Percentiles rank a stretch among this genome's conserved stretches.
Conservation (phyloP, 768 basidiomycete species). For the Pleurotus tuoliensis region DNA sequence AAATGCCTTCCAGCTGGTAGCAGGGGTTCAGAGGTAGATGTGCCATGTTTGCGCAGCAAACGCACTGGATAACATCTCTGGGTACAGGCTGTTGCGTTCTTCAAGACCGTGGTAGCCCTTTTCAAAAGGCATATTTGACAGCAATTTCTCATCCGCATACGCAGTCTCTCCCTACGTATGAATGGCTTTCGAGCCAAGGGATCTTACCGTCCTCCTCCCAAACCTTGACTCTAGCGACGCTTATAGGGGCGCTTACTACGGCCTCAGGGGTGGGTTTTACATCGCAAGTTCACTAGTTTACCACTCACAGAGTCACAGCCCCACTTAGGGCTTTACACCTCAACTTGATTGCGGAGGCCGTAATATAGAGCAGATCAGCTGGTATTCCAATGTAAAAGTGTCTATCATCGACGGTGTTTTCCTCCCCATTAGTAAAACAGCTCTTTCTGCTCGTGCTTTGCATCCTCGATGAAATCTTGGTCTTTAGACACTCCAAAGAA, state of each 20-base stretch:
- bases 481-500: slow-evolving; percentile 34
- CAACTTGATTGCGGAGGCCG: slow-evolving; percentile 39
- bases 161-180: slow-evolving; percentile 66
- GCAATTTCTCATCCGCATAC: too few relatives aligned
- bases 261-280: slow-evolving; percentile 39
- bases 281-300: neutral
- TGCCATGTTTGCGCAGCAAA: neutral
- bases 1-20: slow-evolving; percentile 53
- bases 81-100: slow-evolving; percentile 62
- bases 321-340: slow-evolving; percentile 43
- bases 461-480: neutral
- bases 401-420: slow-evolving; percentile 56
- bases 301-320: neutral
- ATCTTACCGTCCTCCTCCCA: slow-evolving; percentile 59
- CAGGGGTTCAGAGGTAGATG: slow-evolving; percentile 52
- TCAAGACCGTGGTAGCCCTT: slow-evolving; percentile 47
- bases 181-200: slow-evolving; percentile 64
- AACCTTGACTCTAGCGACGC: slow-evolving; percentile 55
- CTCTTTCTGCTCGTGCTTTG: neutral
- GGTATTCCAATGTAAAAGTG: slow-evolving; percentile 54
- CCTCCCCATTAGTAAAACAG: slow-evolving; percentile 41
- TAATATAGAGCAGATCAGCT: slow-evolving; percentile 39
- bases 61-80: neutral
- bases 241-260: slow-evolving; percentile 50
- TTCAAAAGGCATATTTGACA: slow-evolving; percentile 25